These are phyloP conservation scores for Diplocarpon rosae DNA, from an alignment of 2,329 filamentous ascomycete species.

Conservation along the genomic window DNA sequence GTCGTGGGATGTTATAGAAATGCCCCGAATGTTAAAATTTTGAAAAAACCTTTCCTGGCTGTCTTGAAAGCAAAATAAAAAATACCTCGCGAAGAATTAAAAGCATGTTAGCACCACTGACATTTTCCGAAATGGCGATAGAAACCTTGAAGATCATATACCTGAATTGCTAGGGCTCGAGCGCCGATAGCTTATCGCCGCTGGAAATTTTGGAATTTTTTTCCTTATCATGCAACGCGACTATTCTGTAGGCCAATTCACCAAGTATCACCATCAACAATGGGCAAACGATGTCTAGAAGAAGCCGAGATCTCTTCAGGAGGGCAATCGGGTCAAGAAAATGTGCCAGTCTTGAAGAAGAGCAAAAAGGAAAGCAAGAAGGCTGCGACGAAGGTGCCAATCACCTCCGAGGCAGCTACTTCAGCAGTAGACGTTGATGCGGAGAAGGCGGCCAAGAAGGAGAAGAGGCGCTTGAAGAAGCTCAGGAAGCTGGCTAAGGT, in stretches of 20 bases:
- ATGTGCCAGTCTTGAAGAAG: slow-evolving; percentile 19
- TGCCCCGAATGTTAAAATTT: too few relatives aligned
- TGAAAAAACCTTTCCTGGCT: too few relatives aligned
- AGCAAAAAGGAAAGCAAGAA: slow-evolving; percentile 22
- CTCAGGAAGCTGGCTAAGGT: slow-evolving; percentile 21
- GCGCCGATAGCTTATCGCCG: too few relatives aligned
- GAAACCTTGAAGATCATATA: too few relatives aligned
- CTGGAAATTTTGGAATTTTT: too few relatives aligned
- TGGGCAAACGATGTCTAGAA: slow-evolving; percentile 27
- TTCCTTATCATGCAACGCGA: background rate
- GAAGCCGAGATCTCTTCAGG: slow-evolving; percentile 19
- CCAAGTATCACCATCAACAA: slow-evolving; percentile 7
- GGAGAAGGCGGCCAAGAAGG: slow-evolving; percentile 30
- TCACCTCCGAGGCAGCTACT: slow-evolving; percentile 11
- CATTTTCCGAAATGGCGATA: too few relatives aligned
- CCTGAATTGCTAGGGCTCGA: too few relatives aligned
- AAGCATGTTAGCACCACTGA: too few relatives aligned
- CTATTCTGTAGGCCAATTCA: background rate
- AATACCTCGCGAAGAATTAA: too few relatives aligned
- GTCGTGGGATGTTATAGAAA: too few relatives aligned
- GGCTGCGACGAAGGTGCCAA: slow-evolving; percentile 14
- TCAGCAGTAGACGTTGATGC: slow-evolving; percentile 19
- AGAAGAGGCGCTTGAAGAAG: slow-evolving; percentile 31
- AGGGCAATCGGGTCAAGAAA: slow-evolving; percentile 6
- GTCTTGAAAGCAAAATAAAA: too few relatives aligned